Conservation (phyloP, 2,329 filamentous ascomycete genomes). For the Stagonosporopsis tanaceti region DNA sequence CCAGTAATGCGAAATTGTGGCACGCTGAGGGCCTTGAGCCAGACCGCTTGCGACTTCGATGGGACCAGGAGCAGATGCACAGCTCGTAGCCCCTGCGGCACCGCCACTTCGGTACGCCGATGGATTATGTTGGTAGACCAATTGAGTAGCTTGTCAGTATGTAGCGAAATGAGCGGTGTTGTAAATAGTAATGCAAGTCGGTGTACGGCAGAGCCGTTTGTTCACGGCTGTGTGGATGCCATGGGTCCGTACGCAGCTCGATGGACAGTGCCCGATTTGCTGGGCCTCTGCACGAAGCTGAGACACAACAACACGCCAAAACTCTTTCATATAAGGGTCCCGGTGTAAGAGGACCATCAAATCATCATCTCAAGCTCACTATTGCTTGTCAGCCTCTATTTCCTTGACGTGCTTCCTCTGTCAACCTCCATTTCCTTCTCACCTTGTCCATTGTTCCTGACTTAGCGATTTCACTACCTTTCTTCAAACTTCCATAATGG, state of each 20-base stretch:
- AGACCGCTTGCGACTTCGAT: conserved; percentile 14
- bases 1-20: conserved; percentile 18
- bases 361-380: conserved; percentile 16
- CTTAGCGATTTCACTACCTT: conserved; percentile 15
- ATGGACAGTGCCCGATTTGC: conserved; percentile 22
- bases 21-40: conserved; percentile 24
- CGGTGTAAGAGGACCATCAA: background rate
- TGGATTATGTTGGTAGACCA: conserved; percentile 16
- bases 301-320: conserved; percentile 21
- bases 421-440: conserved; percentile 15
- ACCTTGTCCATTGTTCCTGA: conserved; percentile 13
- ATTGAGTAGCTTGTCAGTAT: conserved; percentile 12
- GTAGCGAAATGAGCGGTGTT: conserved; percentile 31
- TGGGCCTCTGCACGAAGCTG: conserved; percentile 20
- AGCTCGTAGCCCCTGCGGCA: conserved; percentile 18
- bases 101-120: conserved; percentile 16
- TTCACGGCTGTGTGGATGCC: conserved; percentile 25
- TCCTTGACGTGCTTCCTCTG: conserved; percentile 8
- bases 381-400: conserved; percentile 15
- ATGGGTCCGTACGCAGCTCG: conserved; percentile 29
- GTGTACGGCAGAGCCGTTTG: conserved; percentile 23
- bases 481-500: conserved; percentile 29
- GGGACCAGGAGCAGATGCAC: conserved; percentile 16
- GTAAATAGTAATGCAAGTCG: conserved; percentile 25
- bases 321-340: conserved; percentile 29